A percentile compares a stretch with the other conserved stretches of the same genome.
These are phyloP conservation scores for Platanthera zijinensis DNA, from an alignment of 106 monocot genomes.

Conservation along the genomic window DNA sequence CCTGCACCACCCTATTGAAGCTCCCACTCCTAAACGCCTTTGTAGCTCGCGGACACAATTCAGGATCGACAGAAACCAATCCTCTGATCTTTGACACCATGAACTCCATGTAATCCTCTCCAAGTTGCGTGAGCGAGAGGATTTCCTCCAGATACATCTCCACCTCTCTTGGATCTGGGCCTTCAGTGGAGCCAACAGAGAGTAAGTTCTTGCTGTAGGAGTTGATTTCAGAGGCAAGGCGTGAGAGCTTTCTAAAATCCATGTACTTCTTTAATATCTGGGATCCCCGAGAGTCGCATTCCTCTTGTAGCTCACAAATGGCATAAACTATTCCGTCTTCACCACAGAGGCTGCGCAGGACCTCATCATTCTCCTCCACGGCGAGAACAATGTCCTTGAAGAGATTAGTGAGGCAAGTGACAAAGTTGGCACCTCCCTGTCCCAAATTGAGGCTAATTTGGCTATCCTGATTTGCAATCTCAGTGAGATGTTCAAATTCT, in stretches of 20 bases:
- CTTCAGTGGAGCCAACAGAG: conserved; percentile 32
- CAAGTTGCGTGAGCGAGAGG: conserved; percentile 66
- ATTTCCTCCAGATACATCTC: conserved; percentile 91
- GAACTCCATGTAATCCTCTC: conserved; percentile 92
- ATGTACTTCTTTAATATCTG: conserved; percentile 76
- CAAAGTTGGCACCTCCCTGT: conserved; percentile 38
- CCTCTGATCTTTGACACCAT: conserved; percentile 84
- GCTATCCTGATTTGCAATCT: conserved; percentile 27
- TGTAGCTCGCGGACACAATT: conserved; percentile 56
- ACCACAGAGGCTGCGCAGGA: conserved; percentile 67
- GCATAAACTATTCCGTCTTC: conserved; percentile 88
- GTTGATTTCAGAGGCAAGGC: conserved; percentile 73
- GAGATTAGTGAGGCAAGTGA: conserved; percentile 73
- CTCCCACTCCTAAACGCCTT: conserved; percentile 68
- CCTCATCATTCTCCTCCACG: conserved; percentile 80
- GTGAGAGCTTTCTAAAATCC: conserved; percentile 53
- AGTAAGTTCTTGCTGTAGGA: conserved; percentile 80
- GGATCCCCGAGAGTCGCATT: conserved; percentile 83
- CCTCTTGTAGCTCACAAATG: conserved; percentile 88
- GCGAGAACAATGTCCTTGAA: conserved; percentile 98
- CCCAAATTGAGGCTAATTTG: conserved; percentile 3
- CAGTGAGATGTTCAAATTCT: conserved; percentile 74
- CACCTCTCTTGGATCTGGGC: conserved; percentile 88
- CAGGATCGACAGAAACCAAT: conserved; percentile 55
- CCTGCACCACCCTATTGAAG: conserved; percentile 73